These are phyloP conservation scores for Pichia sp. DNA, from an alignment of 1,139 yeast species.

Conservation along the genomic window DNA sequence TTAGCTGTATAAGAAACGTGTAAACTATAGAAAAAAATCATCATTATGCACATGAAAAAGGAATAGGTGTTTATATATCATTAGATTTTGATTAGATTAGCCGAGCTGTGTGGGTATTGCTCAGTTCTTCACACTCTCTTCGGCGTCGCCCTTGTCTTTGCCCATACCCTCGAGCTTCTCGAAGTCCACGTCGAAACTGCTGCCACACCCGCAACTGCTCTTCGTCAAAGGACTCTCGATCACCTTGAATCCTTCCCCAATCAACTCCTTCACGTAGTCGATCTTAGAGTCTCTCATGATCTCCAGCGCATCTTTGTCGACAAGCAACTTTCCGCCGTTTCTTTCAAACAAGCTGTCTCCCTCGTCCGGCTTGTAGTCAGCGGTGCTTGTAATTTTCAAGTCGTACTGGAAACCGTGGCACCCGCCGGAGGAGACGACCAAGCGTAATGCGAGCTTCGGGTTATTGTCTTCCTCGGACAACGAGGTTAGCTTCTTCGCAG, in stretches of 20 bases:
- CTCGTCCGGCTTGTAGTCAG: constrained; percentile 38
- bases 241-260: constrained; percentile 91
- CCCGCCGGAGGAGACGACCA: constrained; percentile 95
- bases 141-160: constrained; percentile 1
- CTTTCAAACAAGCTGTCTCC: constrained; percentile 56
- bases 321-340: constrained; percentile 62
- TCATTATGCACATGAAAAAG: neutral
- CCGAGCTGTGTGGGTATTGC: neutral
- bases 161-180: constrained; percentile 37
- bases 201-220: constrained; percentile 95
- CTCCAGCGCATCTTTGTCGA: constrained; percentile 77
- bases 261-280: constrained; percentile 87
- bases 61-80: neutral
- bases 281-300: constrained; percentile 82
- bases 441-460: constrained; percentile 59
- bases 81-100: neutral
- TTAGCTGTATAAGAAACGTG: neutral
- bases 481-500: constrained; percentile 39
- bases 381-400: constrained; percentile 53
- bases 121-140: neutral
- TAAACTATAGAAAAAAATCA: neutral
- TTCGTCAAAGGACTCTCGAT: constrained; percentile 87
- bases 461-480: constrained; percentile 57
- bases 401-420: constrained; percentile 97
- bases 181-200: constrained; percentile 86